These are phyloP conservation scores for Talaromyces albobiverticillius DNA, from an alignment of 2,329 filamentous ascomycete genomes.

Conservation along the genomic window DNA sequence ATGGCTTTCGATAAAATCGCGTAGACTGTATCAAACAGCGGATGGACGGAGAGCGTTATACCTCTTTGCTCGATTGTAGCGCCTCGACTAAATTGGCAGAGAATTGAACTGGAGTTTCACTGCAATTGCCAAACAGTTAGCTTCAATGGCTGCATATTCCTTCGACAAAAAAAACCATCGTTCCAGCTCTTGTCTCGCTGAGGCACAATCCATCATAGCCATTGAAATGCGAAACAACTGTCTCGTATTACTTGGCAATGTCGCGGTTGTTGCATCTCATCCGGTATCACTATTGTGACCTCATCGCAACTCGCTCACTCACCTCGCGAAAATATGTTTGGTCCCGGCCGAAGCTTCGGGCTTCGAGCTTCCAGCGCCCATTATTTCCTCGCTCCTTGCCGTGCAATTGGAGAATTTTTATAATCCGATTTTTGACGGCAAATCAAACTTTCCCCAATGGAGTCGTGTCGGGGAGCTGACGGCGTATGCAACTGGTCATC, in stretches of 20 bases:
- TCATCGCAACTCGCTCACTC: slow-evolving; percentile 25
- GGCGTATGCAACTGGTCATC: slow-evolving; percentile 6
- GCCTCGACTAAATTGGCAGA: slow-evolving; percentile 80
- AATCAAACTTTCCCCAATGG: neutral
- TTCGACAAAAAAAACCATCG: too few species aligned
- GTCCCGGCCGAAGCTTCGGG: slow-evolving; percentile 48
- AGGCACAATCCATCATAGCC: slow-evolving; percentile 7
- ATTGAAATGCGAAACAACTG: neutral
- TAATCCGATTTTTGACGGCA: neutral
- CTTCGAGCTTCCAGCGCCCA: slow-evolving; percentile 64
- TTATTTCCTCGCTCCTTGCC: slow-evolving; percentile 30
- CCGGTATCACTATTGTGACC: neutral
- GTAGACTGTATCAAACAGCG: neutral
- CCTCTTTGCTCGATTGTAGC: slow-evolving; percentile 81
- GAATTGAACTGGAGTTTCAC: slow-evolving; percentile 64
- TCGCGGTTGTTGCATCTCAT: too few species aligned
- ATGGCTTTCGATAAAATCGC: neutral
- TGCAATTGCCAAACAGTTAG: slow-evolving; percentile 38
- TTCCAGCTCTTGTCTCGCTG: too few species aligned
- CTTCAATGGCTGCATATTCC: neutral
- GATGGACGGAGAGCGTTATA: slow-evolving; percentile 39
- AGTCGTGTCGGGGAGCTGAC: neutral
- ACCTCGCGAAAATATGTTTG: slow-evolving; percentile 64
- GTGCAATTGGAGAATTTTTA: neutral
- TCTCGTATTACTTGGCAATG: slow-evolving; percentile 10